Conservation (phyloP, 192 early-diverging fungal species). For the Linderina pennispora region DNA sequence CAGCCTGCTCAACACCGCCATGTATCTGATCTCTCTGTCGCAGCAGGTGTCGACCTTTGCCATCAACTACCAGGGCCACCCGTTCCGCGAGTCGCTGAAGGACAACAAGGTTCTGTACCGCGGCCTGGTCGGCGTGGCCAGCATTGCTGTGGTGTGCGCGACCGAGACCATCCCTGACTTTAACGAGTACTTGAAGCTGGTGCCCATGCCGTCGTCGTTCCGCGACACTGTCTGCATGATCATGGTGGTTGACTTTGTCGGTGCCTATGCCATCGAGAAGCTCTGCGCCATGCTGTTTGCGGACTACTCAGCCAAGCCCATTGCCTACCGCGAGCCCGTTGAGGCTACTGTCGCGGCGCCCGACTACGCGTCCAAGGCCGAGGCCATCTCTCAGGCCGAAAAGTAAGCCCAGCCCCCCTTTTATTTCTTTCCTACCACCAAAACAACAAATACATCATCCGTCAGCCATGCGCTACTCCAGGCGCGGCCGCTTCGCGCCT, state of each 20-base stretch:
- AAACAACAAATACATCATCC: too few species aligned
- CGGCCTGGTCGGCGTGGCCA: conserved; percentile 75
- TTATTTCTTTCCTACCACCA: too few species aligned
- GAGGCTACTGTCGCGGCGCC: conserved; percentile 31
- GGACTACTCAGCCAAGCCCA: conserved; percentile 84
- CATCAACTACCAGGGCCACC: conserved; percentile 97
- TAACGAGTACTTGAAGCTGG: conserved; percentile 87
- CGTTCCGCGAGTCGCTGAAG: conserved; percentile 90
- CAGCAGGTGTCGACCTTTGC: conserved; percentile 99
- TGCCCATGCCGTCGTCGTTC: conserved; percentile 84
- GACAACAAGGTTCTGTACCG: conserved; percentile 93
- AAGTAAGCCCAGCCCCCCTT: not conserved
- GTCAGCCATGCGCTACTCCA: too few species aligned
- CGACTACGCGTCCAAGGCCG: conserved; percentile 10
- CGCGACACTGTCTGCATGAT: conserved; percentile 69
- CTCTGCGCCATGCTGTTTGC: conserved; percentile 74
- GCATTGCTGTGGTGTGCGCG: conserved; percentile 82
- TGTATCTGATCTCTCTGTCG: conserved; percentile 92
- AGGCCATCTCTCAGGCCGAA: not conserved
- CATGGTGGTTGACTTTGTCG: conserved; percentile 87
- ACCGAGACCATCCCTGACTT: conserved; percentile 83
- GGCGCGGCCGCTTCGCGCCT: too few species aligned
- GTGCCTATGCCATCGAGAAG: conserved; percentile 76
- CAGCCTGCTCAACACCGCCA: conserved; percentile 89
- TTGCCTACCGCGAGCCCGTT: conserved; percentile 30